Base-by-base conservation (phyloP, 768 basidiomycete genomes). In the Scleroderma citrinum region DNA sequence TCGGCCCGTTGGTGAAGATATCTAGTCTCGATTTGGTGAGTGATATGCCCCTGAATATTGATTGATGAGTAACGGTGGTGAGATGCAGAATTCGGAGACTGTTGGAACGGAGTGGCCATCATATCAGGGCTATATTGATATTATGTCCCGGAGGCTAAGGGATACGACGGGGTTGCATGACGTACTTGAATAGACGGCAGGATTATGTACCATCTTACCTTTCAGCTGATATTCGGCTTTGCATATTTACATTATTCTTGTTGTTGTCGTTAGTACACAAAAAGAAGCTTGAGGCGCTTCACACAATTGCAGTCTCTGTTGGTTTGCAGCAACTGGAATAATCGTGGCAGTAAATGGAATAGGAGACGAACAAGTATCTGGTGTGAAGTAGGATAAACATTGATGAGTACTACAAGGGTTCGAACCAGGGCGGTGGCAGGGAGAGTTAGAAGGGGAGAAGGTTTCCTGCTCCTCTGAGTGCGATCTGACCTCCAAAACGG, bases 381-480 rank as follows among this genome's bases (percentile, higher is more conserved):
- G 8, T 29, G 26, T 29, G 26, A 20, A 12, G 38, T 21, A 11
- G 23, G n/a, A 39, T 48, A 39, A 39, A 39, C 20, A 39, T 20
- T 19, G 13, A 48, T 47, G 37, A 23, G 19, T 30, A 42, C 49
- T 57, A 50, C 37, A 44, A 39, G 21, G 34, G 7, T 38, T n/a
- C 37, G 46, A 55, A 38, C 47, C 51, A n/a, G n/a, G n/a, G n/a
- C n/a, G n/a, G n/a, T n/a, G 30, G 24, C 23, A 34, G 41, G 21
- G 3, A 29, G 26, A 31, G 49, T 71, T 70, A 95, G 59, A 92
- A 71, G 10, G 93, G 92, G 26, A 96, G 72, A 7, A 95, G 73
- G 56, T 76, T 88, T 30, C 87, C 80, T 38, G 91, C 92, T 7
- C 94, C 87, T 32, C 92, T 83, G 19, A 96, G 69, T 1, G 89